Base-by-base conservation (phyloP, 2,329 filamentous ascomycete species). In the Trichoderma afroharzianum region DNA sequence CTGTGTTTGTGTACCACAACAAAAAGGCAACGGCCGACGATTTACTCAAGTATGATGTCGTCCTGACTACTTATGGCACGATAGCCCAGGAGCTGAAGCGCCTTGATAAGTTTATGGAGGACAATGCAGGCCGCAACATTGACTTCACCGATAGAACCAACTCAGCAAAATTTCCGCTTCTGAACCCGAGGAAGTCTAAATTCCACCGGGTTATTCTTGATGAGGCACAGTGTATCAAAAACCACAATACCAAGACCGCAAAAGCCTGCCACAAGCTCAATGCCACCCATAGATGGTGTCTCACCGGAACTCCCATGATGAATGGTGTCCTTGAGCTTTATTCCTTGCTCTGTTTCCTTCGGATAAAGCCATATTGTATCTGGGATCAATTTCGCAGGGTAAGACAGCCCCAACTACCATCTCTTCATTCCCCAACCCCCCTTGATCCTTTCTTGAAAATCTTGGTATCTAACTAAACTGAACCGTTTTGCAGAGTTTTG, bases 231-330 rank as follows among this genome's bases (percentile, higher is more conserved):
- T 90, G 85, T 14, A 95, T 97, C 74, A 90, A 95, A 30, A 97
- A 97, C 74, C 89, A 90, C 9, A 86, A 88, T 32, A 92, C 93
- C 0, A 92, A 92, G 78, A 89, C 87, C 32, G 89, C 93, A 1
- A 84, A 91, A 71, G 93, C 93, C 1, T 92, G 90, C 14, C 89
- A 85, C 71, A 85, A 83, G 58, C 80, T 97, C 11, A 83, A 86
- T 55, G 90, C 93, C 1, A 87, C 88, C 24, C 93, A 92, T 57
- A 87, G 92, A 75, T 97, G 94, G 94, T 90, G 91, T 2, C 82
- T 96, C 26, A 94, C 92, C 0, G 93, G 93, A 68, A 96, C 93
- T 0, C 93, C 93, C 0, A 95, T 97, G 85, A 96, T 96, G 92
- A 97, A 97, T 76, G 89, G 87, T 14, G 89, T 95, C 3, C 84